Conservation (phyloP, 169 alveolate genomes). For the Plasmodium fragile region DNA sequence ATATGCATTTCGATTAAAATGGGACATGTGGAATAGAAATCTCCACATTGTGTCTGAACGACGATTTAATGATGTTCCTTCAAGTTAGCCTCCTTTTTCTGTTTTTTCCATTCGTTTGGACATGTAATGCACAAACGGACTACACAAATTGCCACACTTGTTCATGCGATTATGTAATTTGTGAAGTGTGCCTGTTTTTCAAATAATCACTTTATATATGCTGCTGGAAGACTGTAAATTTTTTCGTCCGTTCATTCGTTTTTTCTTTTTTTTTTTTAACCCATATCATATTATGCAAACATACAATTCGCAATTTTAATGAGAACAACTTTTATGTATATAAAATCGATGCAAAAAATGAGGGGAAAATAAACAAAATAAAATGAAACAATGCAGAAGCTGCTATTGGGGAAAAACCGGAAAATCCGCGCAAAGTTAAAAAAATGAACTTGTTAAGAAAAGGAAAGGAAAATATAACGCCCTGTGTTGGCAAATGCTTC, state of each 20-base stretch:
- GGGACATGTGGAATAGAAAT: not conserved
- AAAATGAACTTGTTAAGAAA: not conserved
- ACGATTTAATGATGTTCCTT: not conserved
- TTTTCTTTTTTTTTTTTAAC: not conserved
- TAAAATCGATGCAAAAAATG: not conserved
- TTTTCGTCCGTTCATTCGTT: not conserved
- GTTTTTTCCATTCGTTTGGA: not conserved
- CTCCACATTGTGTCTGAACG: not conserved
- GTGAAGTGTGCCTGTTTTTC: not conserved
- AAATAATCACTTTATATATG: not conserved
- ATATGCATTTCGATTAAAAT: not conserved
- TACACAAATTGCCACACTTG: not conserved
- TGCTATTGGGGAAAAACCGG: not conserved
- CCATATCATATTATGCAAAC: not conserved
- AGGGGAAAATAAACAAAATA: slow-evolving; percentile 2
- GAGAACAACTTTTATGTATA: not conserved
- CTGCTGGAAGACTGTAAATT: not conserved
- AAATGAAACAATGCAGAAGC: not conserved
- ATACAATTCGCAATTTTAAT: not conserved
- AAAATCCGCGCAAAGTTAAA: not conserved
- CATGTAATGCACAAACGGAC: not conserved
- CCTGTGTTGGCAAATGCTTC: not conserved
- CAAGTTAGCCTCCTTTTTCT: not conserved
- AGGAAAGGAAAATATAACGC: not conserved
- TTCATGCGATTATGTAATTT: not conserved